These are phyloP conservation scores for Desmodesmus armatus DNA, from an alignment of 139 green algal genomes.

Conservation along the genomic window DNA sequence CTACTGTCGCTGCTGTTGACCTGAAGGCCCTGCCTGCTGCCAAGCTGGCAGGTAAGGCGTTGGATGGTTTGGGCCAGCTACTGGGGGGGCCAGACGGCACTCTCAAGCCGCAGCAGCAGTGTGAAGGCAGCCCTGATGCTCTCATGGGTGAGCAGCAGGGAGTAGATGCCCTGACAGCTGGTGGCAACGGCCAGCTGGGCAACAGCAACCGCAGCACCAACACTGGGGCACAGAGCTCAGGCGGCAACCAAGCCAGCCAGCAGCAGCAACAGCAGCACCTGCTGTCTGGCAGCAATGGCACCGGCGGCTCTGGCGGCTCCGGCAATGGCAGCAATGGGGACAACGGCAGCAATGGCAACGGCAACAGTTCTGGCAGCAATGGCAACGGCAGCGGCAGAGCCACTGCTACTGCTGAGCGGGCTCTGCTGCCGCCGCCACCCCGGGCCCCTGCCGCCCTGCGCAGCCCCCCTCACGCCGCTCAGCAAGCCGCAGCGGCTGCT, in stretches of 20 bases:
- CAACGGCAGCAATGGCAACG: neutral
- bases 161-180: no score
- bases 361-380: neutral
- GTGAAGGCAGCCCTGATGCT: no score
- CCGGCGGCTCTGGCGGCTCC: neutral
- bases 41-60: no score
- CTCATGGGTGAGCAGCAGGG: no score
- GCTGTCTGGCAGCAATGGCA: constrained; percentile 22
- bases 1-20: no score
- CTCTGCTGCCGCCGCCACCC: constrained; percentile 7
- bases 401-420: constrained; percentile 5
- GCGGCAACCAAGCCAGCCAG: constrained; percentile 35
- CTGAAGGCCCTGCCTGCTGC: no score
- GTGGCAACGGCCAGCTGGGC: constrained; percentile 18
- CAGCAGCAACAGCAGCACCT: constrained; percentile 16
- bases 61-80: no score
- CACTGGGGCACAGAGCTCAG: constrained; percentile 24
- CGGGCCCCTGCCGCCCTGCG: neutral
- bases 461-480: neutral
- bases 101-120: neutral
- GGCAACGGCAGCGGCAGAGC: neutral
- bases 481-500: constrained; percentile 27
- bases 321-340: constrained; percentile 9
- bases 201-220: constrained; percentile 42
- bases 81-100: no score